Evolutionary conservation across 306 rosid genomes (phyloP).

Genomic region (Ormosia emarginata): DNA sequence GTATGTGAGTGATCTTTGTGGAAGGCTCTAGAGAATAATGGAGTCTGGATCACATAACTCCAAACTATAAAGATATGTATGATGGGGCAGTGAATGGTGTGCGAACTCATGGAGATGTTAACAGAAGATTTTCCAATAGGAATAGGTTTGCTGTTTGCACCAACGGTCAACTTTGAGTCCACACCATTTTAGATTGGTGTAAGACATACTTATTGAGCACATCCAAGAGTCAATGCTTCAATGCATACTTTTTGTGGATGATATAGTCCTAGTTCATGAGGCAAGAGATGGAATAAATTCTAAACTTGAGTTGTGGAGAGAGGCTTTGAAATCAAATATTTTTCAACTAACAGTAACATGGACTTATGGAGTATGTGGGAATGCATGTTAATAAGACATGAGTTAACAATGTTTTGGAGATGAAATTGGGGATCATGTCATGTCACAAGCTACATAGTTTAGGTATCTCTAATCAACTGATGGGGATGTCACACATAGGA

Average conservation of each 20-base stretch:
- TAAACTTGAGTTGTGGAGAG: background rate
- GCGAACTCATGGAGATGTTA: background rate
- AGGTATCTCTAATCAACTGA: background rate
- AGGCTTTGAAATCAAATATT: background rate
- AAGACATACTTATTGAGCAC: background rate
- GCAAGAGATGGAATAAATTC: background rate
- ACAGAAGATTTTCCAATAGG: background rate
- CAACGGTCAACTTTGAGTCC: background rate
- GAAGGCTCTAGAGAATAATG: background rate
- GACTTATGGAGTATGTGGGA: too few relatives aligned
- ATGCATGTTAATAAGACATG: background rate
- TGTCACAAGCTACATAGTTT: background rate
- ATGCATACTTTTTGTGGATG: background rate
- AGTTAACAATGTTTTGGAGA: background rate
- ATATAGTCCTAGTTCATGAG: background rate
- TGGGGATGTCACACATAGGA: background rate
- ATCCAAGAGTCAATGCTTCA: background rate
- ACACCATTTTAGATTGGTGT: background rate
- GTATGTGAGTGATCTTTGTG: background rate
- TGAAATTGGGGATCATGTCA: background rate
- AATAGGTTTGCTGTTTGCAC: background rate
- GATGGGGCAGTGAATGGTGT: background rate
- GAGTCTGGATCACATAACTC: background rate
- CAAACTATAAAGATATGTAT: background rate
- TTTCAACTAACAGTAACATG: background rate